Evolutionary conservation across 495 filamentous ascomycete genomes (phyloP), one percentile per base, ranked within the genome.

Genomic region (Xylaria telfairii): DNA sequence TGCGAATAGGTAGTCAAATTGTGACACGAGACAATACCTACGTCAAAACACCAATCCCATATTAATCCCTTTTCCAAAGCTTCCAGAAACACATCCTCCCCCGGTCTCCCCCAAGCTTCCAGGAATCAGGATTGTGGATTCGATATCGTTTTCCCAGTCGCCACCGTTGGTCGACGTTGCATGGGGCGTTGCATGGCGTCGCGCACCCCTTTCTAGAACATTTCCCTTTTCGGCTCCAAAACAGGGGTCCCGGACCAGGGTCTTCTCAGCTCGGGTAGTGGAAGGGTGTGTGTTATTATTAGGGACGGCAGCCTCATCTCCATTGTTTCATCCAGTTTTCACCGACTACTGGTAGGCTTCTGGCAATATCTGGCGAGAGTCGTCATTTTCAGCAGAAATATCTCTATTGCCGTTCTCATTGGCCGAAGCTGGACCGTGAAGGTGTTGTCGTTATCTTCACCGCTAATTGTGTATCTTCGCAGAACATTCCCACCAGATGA

Each of bases 191-290:
- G 37, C 37, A 42, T 62, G 34, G 37, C 56, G 6, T 32, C 21
- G 37, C 9, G 10, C 21, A 19, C 47, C 21, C 46, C 46, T 54
- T 69, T 69, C 67, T 63, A 54, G 67, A 69, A 63, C 46, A 54
- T 69, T 69, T 69, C 67, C 67, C 39, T 47, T 69, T 69, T 63
- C 26, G 57, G 67, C 42, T 44, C 9, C 1, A 24, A 30, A 41
- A 54, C 34, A 42, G 64, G 61, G 46, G 10, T 30, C 59, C 47
- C 34, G 34, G 32, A 17, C 21, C 34, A 39, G 21, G 64, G 47
- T 66, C 44, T 34, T 65, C 44, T 65, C 62, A 65, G 62, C 62
- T 65, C 28, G 30, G 37, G 26, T 49, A 47, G 56, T 59, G 56
- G n/a, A 37, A 8, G 19, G 53, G 56, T 28, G 60, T 24, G 28